Base-by-base conservation (phyloP, 164 flowering plant genomes). In the Sextonia rubra region DNA sequence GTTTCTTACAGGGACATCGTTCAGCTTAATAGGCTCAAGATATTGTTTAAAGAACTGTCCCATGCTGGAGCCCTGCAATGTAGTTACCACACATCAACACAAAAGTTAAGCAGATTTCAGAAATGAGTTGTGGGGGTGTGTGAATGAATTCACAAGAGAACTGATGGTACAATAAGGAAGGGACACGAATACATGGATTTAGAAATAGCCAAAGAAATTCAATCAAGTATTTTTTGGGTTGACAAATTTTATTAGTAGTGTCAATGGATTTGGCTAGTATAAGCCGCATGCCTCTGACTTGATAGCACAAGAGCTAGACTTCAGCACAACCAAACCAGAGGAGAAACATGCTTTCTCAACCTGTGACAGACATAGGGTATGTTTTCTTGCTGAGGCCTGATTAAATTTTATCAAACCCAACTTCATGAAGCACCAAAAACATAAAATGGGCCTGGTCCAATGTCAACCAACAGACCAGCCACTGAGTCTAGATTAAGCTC, bases 11-110 rank as follows among this genome's bases (percentile, higher is more conserved):
- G 82, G 81, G 68, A 85, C 87, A 78, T 96, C 97, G 74, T 93
- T 96, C 67, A 96, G 83, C 81, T 84, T 93, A 70, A 96, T 96
- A 47, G 99, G 97, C 79, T 87, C 90, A 71, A 96, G 94, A 83
- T 93, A 93, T 64, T 91, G 91, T 66, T 81, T 83, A 81, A 89
- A 96, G 85, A 92, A 96, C 80, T 93, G 99, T 27, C 99, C 99
- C 87, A 96, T 69, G 77, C 98, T 96, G 61, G 98, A 96, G 66
- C 99, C 98, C 98, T 96, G 85, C 71, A 77, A 55, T 64, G 67
- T 5, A 64, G 44, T 64, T 15, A 27, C 30, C 24, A 12, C 64
- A 61, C 6, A 27, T 37, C 2, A 37, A 37, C 44, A 37, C 44
- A 37, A 37, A 9, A 5, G 44, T 37, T 37, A 37, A 37, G 44